Base-by-base conservation (phyloP, 805 yeast species). In the Debaryomyces tyrocola region DNA sequence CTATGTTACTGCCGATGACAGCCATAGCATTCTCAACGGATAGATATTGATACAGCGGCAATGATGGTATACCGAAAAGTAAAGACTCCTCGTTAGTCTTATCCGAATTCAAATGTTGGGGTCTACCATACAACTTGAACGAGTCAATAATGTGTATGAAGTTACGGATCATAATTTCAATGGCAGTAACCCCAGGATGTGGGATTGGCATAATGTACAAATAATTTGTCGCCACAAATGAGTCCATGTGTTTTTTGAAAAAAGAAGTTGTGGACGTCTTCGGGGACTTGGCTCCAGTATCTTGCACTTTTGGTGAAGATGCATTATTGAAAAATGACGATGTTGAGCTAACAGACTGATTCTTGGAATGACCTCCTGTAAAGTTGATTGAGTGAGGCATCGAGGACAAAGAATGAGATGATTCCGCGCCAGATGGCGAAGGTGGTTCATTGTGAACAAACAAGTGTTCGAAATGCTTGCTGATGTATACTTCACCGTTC, bases 121-220 rank as follows among this genome's bases (percentile, higher is more conserved):
- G 94, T 53, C 94, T 74, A 7, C 95, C 95, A 57, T 87, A 87
- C 40, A 87, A 62, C 57, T 76, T 78, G 66, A 85, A 87, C 3
- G 85, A 73, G 60, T 87, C 88, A 70, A 84, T 77, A 15, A 85
- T 71, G 40, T 90, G 92, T 28, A 87, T 74, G 50, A 84, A 69
- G 56, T 82, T 75, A 49, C 95, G 69, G 37, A 87, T 78, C 81
- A 85, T 82, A 12, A 87, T 87, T 59, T 87, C 94, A 41, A 81
- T 77, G 14, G 84, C 83, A 39, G 79, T 75, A 24, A 87, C 92
- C 35, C 88, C 87, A 3, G 84, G 83, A 63, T 87, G 95, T 20
- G 79, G 60, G 44, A 78, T 82, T 3, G 95, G 94, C 74, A 87
- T 81, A 57, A 89, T 64, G 62, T 88, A 89, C 42, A 89, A 54